A percentile compares a stretch with the other conserved stretches of the same genome.
These are phyloP conservation scores for Cryptococcus hybrid DNA, from an alignment of 1,284 basidiomycete genomes.

Conservation along the genomic window DNA sequence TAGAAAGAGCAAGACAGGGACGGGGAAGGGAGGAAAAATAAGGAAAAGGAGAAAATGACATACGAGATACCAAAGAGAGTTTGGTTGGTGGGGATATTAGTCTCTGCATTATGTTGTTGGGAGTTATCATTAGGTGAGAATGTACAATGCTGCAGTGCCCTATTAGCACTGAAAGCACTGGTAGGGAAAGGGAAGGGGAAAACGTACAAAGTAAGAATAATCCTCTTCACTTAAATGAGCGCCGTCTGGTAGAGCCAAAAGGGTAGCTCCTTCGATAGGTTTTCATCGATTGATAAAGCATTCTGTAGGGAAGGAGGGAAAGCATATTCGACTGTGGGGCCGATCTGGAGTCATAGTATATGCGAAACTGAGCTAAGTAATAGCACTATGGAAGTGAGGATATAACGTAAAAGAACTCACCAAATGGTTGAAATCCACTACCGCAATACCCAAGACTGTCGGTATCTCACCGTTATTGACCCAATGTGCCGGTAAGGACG, in stretches of 20 bases:
- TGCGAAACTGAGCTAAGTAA: neutral
- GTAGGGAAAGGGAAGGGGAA: constrained; percentile 43
- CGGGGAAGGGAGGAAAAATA: neutral
- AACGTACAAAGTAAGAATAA: constrained; percentile 88
- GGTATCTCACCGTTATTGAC: constrained; percentile 49
- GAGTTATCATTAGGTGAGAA: constrained; percentile 42
- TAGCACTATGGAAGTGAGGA: neutral
- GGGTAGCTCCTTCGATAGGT: constrained; percentile 77
- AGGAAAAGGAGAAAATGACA: neutral
- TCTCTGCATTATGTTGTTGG: constrained; percentile 3
- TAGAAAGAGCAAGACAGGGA: no score
- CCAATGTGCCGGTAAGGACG: no score
- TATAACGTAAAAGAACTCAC: constrained; percentile 53
- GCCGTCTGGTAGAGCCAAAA: constrained; percentile 98
- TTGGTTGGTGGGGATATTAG: constrained; percentile 46
- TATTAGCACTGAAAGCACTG: constrained; percentile 34
- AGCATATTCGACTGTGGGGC: constrained; percentile 81
- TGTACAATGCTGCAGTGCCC: constrained; percentile 58
- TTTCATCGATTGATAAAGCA: constrained; percentile 73
- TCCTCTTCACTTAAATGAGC: constrained; percentile 93
- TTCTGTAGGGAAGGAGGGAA: constrained; percentile 57
- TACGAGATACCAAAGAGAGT: constrained; percentile 93
- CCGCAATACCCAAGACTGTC: constrained; percentile 69
- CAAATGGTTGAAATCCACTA: constrained; percentile 88
- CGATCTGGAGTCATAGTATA: constrained; percentile 59